Evolutionary conservation across 2,329 filamentous ascomycete genomes (phyloP).

Genomic region (Cucurbitaria berberidis): DNA sequence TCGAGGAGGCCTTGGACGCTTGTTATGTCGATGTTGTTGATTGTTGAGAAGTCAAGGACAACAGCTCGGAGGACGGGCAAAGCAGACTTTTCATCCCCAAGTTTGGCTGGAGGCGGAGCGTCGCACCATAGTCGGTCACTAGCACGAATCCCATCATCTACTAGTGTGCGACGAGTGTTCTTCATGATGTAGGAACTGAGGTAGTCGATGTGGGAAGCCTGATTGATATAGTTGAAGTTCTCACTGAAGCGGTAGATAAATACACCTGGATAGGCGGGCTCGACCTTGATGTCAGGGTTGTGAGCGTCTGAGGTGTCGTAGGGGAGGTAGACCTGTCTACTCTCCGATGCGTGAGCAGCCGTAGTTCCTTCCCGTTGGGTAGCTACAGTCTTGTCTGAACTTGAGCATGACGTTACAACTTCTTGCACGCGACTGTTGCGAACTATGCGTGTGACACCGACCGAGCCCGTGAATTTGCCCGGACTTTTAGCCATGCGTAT

Average conservation of each 20-base stretch:
- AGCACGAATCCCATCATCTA: conserved; percentile 25
- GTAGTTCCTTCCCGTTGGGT: not conserved
- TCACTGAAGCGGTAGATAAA: conserved; percentile 95
- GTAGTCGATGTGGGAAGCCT: conserved; percentile 81
- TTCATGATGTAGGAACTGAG: conserved; percentile 71
- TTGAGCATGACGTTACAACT: conserved; percentile 34
- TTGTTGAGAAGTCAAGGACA: conserved; percentile 62
- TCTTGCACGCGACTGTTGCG: conserved; percentile 59
- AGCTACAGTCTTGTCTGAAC: conserved; percentile 51
- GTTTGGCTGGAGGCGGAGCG: conserved; percentile 41
- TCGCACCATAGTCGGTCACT: conserved; percentile 64
- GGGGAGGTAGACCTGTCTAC: conserved; percentile 28
- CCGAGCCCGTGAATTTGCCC: conserved; percentile 30
- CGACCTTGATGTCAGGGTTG: conserved; percentile 60
- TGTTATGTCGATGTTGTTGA: conserved; percentile 64
- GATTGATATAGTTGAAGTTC: conserved; percentile 93
- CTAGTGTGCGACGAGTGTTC: conserved; percentile 29
- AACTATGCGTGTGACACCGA: conserved; percentile 23
- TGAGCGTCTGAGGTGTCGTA: conserved; percentile 63
- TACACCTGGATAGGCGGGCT: conserved; percentile 75
- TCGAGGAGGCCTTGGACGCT: conserved; percentile 62
- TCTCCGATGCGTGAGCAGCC: not conserved
- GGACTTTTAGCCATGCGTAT: conserved; percentile 61
- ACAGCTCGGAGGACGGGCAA: conserved; percentile 61
- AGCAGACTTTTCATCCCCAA: conserved; percentile 10